Evolutionary conservation across 2,329 filamentous ascomycete species (phyloP).

Genomic region (Trichoderma atroviride): DNA sequence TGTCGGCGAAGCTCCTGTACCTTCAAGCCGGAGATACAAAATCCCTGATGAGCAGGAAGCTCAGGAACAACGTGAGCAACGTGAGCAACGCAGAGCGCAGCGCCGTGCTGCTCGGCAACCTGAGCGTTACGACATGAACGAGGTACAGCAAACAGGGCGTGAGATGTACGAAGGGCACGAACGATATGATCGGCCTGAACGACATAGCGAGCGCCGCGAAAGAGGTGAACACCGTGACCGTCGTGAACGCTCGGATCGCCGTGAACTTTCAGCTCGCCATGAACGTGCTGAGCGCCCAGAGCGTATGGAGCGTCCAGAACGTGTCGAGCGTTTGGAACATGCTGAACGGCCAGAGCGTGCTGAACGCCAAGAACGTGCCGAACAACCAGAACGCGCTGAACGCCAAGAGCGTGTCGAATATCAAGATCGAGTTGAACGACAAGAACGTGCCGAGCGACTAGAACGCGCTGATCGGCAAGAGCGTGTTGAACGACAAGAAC

Average conservation of each 20-base stretch:
- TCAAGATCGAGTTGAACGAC: conserved; percentile 20
- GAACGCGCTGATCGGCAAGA: not conserved
- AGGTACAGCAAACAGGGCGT: not conserved
- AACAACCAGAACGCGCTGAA: not conserved
- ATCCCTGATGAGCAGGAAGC: conserved; percentile 54
- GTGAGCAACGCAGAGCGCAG: conserved; percentile 33
- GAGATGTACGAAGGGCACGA: conserved; percentile 14
- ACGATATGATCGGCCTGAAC: conserved; percentile 7
- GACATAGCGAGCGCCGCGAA: conserved; percentile 4
- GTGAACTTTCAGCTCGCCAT: not conserved
- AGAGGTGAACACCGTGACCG: conserved; percentile 1
- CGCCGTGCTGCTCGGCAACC: conserved; percentile 29
- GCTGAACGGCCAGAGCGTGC: conserved; percentile 26
- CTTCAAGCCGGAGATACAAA: conserved; percentile 42
- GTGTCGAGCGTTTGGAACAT: conserved; percentile 20
- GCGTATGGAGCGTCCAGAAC: not conserved
- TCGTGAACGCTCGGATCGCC: not conserved
- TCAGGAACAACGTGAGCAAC: conserved; percentile 46
- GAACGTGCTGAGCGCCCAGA: not conserved
- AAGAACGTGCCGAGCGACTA: conserved; percentile 9
- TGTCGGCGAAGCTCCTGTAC: conserved; percentile 45
- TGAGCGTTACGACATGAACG: conserved; percentile 20
- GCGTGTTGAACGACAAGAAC: not conserved
- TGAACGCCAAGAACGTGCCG: conserved; percentile 13
- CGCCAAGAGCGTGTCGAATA: not conserved